phyloP scores from a whole-genome alignment of 2,329 filamentous ascomycete species.

The Fusarium graminum region DNA sequence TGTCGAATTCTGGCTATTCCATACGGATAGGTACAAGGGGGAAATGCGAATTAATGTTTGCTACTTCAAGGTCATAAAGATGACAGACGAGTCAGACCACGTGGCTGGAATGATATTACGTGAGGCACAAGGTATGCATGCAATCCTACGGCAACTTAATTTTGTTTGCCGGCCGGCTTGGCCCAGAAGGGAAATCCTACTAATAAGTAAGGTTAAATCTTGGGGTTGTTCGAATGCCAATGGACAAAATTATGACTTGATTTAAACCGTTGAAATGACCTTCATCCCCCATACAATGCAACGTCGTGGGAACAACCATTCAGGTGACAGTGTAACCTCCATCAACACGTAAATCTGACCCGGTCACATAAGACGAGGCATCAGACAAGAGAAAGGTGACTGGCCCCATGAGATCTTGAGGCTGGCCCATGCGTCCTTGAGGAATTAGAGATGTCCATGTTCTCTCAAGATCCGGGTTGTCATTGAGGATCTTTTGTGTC shows the following conservation, averaged over 20 bases:
- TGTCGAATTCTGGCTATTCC: rapidly evolving
- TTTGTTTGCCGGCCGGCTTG: too few relatives aligned
- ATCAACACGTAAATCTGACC: conserved; percentile 83
- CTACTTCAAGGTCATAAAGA: too few relatives aligned
- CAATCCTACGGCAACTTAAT: too few relatives aligned
- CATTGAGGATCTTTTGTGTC: conserved; percentile 93
- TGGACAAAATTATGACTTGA: too few relatives aligned
- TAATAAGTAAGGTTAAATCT: too few relatives aligned
- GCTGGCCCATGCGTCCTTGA: conserved; percentile 90
- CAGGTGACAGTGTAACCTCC: conserved; percentile 85
- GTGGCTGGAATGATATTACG: too few relatives aligned
- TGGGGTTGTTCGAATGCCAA: too few relatives aligned
- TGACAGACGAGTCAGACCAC: too few relatives aligned
- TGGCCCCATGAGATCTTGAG: conserved; percentile 92
- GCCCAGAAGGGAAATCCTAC: too few relatives aligned
- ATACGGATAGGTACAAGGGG: rapidly evolving
- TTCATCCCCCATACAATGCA: not conserved
- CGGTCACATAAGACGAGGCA: conserved; percentile 77
- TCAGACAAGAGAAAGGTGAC: conserved; percentile 88
- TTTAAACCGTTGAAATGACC: not conserved
- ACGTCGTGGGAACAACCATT: rapidly evolving
- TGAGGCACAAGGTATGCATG: too few relatives aligned
- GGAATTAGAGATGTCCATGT: conserved; percentile 94
- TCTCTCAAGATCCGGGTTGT: conserved; percentile 90
- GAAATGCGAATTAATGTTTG: not conserved